Percentiles rank a stretch among this genome's conserved stretches.
Evolutionary conservation across 306 rosid genomes (phyloP).

Genomic region (Quercus agrifolia): DNA sequence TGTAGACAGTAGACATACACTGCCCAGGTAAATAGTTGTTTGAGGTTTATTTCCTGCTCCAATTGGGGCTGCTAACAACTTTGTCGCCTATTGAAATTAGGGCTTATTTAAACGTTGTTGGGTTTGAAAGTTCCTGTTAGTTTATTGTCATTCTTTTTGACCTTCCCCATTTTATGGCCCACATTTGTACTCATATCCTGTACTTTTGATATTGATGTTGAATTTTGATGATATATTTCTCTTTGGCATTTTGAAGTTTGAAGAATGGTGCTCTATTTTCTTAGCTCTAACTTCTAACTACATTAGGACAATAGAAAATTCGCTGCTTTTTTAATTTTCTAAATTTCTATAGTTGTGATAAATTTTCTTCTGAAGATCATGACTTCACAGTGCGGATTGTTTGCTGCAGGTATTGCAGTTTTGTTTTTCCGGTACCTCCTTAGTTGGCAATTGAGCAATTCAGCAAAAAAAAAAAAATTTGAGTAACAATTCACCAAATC

Average conservation of each 20-base stretch:
- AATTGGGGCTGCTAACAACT: no score
- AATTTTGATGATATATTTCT: not conserved
- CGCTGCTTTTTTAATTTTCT: not conserved
- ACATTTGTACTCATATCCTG: not conserved
- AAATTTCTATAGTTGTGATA: not conserved
- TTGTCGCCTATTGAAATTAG: no score
- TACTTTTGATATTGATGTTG: not conserved
- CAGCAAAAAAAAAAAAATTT: no score
- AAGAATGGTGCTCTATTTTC: not conserved
- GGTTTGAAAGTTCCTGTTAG: not conserved
- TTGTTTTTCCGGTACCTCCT: not conserved
- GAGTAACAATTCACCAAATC: not conserved
- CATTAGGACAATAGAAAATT: not conserved
- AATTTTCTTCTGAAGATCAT: not conserved
- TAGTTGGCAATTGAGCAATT: not conserved
- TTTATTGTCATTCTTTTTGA: not conserved
- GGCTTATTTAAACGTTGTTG: no score
- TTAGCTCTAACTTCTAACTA: not conserved
- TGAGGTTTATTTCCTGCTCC: no score
- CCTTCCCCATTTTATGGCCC: slow-evolving; percentile 3
- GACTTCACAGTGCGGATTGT: not conserved
- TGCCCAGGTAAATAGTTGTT: no score
- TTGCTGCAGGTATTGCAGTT: not conserved
- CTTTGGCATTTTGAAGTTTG: not conserved
- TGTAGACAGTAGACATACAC: no score